Conservation (phyloP, 148 eudicot species). For the Diospyros kaki region DNA sequence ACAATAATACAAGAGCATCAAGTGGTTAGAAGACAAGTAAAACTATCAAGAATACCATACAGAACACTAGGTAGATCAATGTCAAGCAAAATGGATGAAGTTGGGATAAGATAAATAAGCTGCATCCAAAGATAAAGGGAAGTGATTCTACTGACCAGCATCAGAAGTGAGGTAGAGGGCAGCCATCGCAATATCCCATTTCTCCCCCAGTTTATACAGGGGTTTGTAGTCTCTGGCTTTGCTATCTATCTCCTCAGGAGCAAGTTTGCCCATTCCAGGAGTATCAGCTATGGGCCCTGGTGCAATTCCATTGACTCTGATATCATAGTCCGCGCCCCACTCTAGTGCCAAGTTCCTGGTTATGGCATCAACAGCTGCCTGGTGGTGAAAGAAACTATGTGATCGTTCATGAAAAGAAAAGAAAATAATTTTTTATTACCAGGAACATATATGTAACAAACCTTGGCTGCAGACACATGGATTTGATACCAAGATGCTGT, state of each 20-base stretch:
- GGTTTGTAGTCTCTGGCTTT: constrained; percentile 57
- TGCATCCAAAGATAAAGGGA: not conserved
- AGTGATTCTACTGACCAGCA: constrained; percentile 53
- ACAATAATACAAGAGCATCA: too few species aligned
- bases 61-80: too few species aligned
- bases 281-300: constrained; percentile 95
- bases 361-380: constrained; percentile 96
- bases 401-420: not conserved
- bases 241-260: constrained; percentile 58
- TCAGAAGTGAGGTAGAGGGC: constrained; percentile 83
- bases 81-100: too few species aligned
- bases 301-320: constrained; percentile 91
- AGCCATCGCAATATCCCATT: constrained; percentile 98
- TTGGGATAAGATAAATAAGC: not conserved
- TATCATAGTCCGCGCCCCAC: constrained; percentile 97
- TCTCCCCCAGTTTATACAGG: constrained; percentile 81
- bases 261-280: constrained; percentile 86
- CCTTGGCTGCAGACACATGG: constrained; percentile 99
- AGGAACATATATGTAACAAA: constrained; percentile 19
- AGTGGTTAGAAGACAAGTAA: too few species aligned
- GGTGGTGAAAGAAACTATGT: not conserved
- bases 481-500: constrained; percentile 95
- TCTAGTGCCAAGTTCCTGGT: constrained; percentile 93
- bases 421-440: not conserved
- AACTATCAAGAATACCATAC: too few species aligned